Evolutionary conservation across 2,329 filamentous ascomycete genomes (phyloP).

Genomic region (Cyclaneusma minus): DNA sequence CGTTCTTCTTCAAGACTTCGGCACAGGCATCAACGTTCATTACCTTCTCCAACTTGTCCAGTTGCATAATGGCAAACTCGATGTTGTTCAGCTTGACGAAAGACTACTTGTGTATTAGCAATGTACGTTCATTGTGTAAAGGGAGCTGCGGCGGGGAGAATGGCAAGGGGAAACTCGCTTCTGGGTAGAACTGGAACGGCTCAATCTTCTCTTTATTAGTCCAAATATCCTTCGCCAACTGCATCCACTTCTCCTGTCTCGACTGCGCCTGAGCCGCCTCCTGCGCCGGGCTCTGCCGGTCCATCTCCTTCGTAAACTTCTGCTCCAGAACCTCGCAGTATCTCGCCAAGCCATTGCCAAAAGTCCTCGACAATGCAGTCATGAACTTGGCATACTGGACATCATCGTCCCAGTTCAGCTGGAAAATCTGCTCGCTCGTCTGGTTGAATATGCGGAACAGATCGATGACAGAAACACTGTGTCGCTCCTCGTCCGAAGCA

Average conservation of each 20-base stretch:
- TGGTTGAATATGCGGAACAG: slow-evolving; percentile 91
- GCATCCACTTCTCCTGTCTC: slow-evolving; percentile 82
- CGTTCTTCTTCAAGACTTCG: slow-evolving; percentile 60
- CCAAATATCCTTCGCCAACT: slow-evolving; percentile 87
- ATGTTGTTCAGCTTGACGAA: slow-evolving; percentile 97
- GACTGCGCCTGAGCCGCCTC: slow-evolving; percentile 63
- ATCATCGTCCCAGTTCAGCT: slow-evolving; percentile 85
- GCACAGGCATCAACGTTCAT: slow-evolving; percentile 90
- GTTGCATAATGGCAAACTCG: slow-evolving; percentile 81
- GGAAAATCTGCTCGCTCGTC: slow-evolving; percentile 70
- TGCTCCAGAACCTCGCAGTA: slow-evolving; percentile 89
- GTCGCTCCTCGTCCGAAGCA: slow-evolving; percentile 64
- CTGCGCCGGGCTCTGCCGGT: slow-evolving; percentile 77
- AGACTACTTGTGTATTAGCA: slow-evolving; percentile 41
- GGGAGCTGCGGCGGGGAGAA: slow-evolving; percentile 2
- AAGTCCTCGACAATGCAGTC: slow-evolving; percentile 77
- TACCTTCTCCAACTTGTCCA: slow-evolving; percentile 77
- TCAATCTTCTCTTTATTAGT: slow-evolving; percentile 84
- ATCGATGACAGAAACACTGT: slow-evolving; percentile 87
- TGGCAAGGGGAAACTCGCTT: slow-evolving; percentile 38
- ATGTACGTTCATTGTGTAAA: no score
- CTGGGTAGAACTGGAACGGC: slow-evolving; percentile 89
- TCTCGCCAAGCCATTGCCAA: slow-evolving; percentile 65
- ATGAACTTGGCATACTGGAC: slow-evolving; percentile 93
- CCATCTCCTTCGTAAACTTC: slow-evolving; percentile 82